phyloP scores from a whole-genome alignment of 73 alveolate species.

The Paramecium primaurelia region DNA sequence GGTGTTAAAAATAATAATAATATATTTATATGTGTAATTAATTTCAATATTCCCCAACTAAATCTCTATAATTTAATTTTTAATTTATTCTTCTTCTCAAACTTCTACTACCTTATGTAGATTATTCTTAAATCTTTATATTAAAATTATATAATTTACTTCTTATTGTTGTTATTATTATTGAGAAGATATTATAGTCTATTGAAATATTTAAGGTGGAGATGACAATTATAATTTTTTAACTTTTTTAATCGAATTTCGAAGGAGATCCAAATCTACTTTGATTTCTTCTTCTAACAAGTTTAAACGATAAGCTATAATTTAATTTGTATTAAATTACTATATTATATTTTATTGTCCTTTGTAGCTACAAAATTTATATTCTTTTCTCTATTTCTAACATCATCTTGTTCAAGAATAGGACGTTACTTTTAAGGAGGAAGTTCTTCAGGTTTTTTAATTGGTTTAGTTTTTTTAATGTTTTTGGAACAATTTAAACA shows the following conservation, averaged over 20 bases:
- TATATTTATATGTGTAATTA: not conserved
- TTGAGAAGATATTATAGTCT: not conserved
- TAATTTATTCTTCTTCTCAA: not conserved
- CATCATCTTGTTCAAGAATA: not conserved
- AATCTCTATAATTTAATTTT: conserved; percentile 7
- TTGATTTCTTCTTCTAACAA: conserved; percentile 12
- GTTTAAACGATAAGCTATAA: conserved; percentile 1
- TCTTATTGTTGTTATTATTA: not conserved
- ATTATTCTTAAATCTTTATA: not conserved
- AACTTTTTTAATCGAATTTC: not conserved
- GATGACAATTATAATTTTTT: not conserved
- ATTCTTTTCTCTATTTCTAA: conserved; percentile 23
- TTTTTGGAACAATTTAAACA: not conserved
- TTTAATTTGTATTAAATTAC: not conserved
- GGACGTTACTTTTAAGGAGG: not conserved
- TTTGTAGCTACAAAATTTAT: conserved; percentile 28
- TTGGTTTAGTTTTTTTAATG: not conserved
- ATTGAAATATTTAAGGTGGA: not conserved
- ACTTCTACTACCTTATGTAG: not conserved
- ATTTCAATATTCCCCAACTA: conserved; percentile 30
- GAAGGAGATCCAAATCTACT: not conserved
- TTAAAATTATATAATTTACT: not conserved
- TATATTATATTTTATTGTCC: conserved; percentile 19
- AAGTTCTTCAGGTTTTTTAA: not conserved
- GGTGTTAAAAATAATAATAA: not conserved